Conservation (phyloP, 1,139 yeast species). For the Kodamaea alishanica region DNA sequence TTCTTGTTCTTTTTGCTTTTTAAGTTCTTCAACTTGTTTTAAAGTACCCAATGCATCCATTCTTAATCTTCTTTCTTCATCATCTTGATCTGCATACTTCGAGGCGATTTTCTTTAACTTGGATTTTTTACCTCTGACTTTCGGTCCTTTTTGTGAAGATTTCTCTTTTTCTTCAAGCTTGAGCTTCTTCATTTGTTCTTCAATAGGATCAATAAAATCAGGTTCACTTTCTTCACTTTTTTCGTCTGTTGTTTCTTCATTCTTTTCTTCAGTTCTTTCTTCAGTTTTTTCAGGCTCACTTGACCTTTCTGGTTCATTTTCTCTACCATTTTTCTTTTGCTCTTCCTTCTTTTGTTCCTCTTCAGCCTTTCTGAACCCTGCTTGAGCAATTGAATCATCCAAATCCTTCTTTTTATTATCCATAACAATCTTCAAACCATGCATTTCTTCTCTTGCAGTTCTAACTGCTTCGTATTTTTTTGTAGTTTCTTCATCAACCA, state of each 20-base stretch:
- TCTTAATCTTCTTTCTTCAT: constrained; percentile 70
- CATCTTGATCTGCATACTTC: constrained; percentile 90
- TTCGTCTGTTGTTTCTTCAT: background rate
- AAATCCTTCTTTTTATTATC: constrained; percentile 31
- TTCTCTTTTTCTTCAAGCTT: constrained; percentile 8
- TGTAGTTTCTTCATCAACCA: constrained; percentile 55
- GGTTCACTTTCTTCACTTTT: constrained; percentile 5
- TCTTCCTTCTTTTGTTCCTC: constrained; percentile 13
- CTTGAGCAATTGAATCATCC: constrained; percentile 12
- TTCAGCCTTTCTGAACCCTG: constrained; percentile 8
- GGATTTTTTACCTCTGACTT: constrained; percentile 78
- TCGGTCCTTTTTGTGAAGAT: constrained; percentile 22
- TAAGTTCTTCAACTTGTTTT: constrained; percentile 54
- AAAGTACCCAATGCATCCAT: constrained; percentile 83
- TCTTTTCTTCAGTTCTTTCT: background rate
- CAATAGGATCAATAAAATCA: constrained; percentile 14
- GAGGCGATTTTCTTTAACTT: constrained; percentile 77
- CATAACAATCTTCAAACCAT: constrained; percentile 41
- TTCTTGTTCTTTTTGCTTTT: constrained; percentile 24
- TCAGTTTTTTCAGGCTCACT: constrained; percentile 4
- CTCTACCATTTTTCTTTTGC: constrained; percentile 10
- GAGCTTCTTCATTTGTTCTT: constrained; percentile 11
- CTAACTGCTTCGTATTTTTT: constrained; percentile 38
- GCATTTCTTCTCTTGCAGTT: constrained; percentile 39
- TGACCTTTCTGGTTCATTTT: constrained; percentile 10